phyloP scores from a whole-genome alignment of 1,139 yeast genomes.

The Hyphopichia pseudoburtonii region DNA sequence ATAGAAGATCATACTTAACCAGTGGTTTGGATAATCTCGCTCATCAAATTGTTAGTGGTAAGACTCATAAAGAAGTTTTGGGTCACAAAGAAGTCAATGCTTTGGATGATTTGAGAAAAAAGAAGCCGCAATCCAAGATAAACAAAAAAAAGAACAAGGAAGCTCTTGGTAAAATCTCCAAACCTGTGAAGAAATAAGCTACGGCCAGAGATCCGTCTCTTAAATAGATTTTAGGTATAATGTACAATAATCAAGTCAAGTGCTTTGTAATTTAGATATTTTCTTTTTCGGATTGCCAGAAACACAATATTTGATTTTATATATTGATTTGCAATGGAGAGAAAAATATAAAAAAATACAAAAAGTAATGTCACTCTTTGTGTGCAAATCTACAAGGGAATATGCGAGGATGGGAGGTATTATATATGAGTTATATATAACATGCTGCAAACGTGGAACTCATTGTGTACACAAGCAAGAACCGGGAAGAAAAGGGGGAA shows the following conservation, averaged over 20 bases:
- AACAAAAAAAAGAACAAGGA: slow-evolving; percentile 13
- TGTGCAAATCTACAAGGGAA: background rate
- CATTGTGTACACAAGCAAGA: too few species aligned
- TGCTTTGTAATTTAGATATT: too few species aligned
- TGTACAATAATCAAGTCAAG: too few species aligned
- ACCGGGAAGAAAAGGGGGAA: too few species aligned
- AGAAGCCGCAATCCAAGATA: slow-evolving; percentile 13
- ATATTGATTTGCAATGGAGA: too few species aligned
- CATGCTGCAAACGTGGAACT: background rate
- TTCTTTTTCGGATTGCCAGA: too few species aligned
- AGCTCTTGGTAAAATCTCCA: slow-evolving; percentile 4
- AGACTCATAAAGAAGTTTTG: slow-evolving; percentile 65
- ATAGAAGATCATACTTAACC: slow-evolving; percentile 75
- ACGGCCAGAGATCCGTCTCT: background rate
- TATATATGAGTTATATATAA: too few species aligned
- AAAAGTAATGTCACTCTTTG: too few species aligned
- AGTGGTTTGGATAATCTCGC: slow-evolving; percentile 86
- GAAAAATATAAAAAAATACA: too few species aligned
- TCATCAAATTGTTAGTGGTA: slow-evolving; percentile 73
- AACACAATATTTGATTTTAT: too few species aligned
- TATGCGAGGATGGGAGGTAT: background rate
- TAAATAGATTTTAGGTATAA: background rate
- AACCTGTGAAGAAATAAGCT: slow-evolving; percentile 1
- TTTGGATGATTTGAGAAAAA: slow-evolving; percentile 55
- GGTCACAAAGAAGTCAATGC: slow-evolving; percentile 75